These are phyloP conservation scores for Azolla pinnata DNA, from an alignment of 75 land plant species.

Conservation along the genomic window DNA sequence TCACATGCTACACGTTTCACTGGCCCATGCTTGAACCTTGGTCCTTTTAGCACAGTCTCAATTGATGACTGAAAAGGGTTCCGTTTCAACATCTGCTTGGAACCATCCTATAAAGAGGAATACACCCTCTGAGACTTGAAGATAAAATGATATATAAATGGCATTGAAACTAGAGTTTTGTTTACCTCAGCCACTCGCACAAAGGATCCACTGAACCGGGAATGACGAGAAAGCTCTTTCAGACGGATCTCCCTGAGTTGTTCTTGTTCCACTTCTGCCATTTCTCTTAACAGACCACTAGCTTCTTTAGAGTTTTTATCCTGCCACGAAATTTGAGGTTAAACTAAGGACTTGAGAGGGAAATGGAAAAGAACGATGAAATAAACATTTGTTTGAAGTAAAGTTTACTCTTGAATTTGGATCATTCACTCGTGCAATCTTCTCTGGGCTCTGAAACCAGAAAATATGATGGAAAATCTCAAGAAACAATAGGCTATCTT, in stretches of 20 bases:
- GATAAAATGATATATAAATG: too few species aligned
- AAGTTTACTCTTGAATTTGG: constrained; percentile 24
- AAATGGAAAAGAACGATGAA: background rate
- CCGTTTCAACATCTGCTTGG: constrained; percentile 53
- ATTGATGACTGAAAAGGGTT: constrained; percentile 45
- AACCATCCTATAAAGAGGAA: constrained; percentile 66
- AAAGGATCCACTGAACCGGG: constrained; percentile 76
- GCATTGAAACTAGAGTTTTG: too few species aligned
- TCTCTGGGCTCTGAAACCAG: constrained; percentile 69
- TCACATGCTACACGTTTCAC: constrained; percentile 53
- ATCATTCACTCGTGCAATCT: constrained; percentile 34
- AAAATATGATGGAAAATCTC: constrained; percentile 75
- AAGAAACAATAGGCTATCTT: constrained; percentile 72
- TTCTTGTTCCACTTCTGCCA: constrained; percentile 61
- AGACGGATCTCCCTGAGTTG: constrained; percentile 35
- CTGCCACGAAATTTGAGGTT: constrained; percentile 14
- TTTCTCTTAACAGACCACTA: constrained; percentile 36
- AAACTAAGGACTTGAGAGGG: background rate
- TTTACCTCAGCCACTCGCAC: constrained; percentile 55
- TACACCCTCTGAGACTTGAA: too few species aligned
- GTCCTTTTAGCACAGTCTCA: constrained; percentile 30
- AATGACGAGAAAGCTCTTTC: constrained; percentile 34
- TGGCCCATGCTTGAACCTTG: constrained; percentile 43
- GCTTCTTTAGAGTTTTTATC: constrained; percentile 21
- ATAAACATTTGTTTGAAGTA: background rate